Evolutionary conservation across 352 stramenopile genomes (phyloP), one percentile per base, ranked within the genome.

Genomic region (Aphanomyces stellatus): DNA sequence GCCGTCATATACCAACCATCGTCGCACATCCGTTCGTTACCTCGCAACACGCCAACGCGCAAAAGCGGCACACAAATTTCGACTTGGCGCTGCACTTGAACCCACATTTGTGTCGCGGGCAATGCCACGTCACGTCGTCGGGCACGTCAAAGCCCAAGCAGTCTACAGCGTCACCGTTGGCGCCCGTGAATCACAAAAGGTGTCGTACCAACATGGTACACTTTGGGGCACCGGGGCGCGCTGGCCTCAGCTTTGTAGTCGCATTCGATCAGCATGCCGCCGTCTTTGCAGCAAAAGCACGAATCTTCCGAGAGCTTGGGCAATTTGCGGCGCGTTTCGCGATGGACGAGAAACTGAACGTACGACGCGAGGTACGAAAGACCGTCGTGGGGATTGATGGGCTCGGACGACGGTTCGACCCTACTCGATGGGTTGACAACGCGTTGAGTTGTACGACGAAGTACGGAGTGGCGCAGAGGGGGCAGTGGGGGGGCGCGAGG

Each of bases 261-360:
- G 63, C 85, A 93, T 65, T 92, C 82, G 40, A 93, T 76, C 22
- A 93, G 72, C 27, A 88, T 73, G 15, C 85, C 85, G 28, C 85
- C 85, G 65, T 93, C 85, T 68, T 90, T 90, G 65, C 85, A 93
- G 73, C 82, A 91, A 55, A 91, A 90, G 51, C 85, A 93, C 46
- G 87, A 80, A 43, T 93, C 85, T 65, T 93, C 85, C 13, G 85
- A 91, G 22, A 67, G 51, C 19, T 46, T 57, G 33, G 41, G 41
- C 6, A 30, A 13, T 19, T 25, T 40, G 4, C 48, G 48, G n/a
- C 24, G 48, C 13, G 60, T 51, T 17, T 67, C 60, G n/a, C 60
- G 60, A 11, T 48, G 30, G 3, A 67, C n/a, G 4, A 67, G 25
- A 17, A 30, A 19, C 34, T 59, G 41, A 7, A 31, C 60, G 35